Evolutionary conservation across 1,284 basidiomycete genomes (phyloP), one percentile per base, ranked within the genome.

Genomic region (Heterobasidion parviporum): DNA sequence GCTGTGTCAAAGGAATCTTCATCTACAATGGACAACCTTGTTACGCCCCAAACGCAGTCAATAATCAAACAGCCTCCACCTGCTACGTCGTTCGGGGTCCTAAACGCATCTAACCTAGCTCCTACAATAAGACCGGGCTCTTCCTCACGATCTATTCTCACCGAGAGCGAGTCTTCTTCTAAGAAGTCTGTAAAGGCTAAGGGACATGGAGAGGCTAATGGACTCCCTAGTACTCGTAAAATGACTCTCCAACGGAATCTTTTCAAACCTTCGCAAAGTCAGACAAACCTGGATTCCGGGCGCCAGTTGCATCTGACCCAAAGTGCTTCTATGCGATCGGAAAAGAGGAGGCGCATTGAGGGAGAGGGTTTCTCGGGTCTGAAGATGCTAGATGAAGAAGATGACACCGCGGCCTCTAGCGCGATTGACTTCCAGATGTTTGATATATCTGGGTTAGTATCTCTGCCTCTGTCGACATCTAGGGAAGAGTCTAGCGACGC

Each of bases 351-450:
- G 38, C 38, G 38, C 38, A 7, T 41, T 10, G 38, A 41, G n/a
- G 38, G 38, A 10, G 38, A n/a, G 38, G 7, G 18, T 48, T 48
- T 10, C 18, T 8, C n/a, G 32, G 50, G 32, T 35, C n/a, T 51
- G 20, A 36, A 51, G 10, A 51, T 34, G 50, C 10, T 51, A 10
- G 32, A 51, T n/a, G n/a, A 16, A 15, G 50, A 51, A 2, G 50
- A 41, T n/a, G 10, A 10, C 12, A 5, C 38, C 6, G n/a, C n/a
- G 38, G 38, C 38, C 12, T 12, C 15, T 35, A 8, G 50, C 8
- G 50, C n/a, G 14, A 12, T 51, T 33, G 64, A 64, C 59, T 73
- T 74, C 55, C 59, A 67, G 48, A 66, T 74, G 65, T 59, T 74
- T 12, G 73, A 71, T 43, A 45, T 69, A 32, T 64, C 67, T 7